Evolutionary conservation across 768 basidiomycete genomes (phyloP).

Genomic region (Trametes meyenii): DNA sequence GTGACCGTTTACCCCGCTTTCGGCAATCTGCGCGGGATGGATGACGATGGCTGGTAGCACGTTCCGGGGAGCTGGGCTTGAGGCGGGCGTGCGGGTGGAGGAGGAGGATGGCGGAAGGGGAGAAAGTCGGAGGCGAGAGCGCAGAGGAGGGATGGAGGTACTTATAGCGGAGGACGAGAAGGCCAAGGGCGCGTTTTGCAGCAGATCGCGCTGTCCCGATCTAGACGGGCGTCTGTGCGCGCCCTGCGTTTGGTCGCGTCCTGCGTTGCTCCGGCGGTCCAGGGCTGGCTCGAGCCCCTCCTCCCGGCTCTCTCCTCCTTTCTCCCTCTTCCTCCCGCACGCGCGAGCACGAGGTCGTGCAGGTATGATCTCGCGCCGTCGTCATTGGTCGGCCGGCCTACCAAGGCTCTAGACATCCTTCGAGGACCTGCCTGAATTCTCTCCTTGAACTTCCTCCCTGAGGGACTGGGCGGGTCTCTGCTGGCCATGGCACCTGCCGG

Average conservation of each 20-base stretch:
- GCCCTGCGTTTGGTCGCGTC: not conserved
- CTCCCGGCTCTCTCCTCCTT: slow-evolving; percentile 6
- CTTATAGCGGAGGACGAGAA: not conserved
- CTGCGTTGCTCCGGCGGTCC: slow-evolving; percentile 4
- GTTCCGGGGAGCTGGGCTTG: not conserved
- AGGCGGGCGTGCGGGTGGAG: not conserved
- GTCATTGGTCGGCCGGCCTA: not conserved
- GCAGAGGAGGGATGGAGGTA: not conserved
- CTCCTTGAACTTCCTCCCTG: no score
- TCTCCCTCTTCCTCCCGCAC: not conserved
- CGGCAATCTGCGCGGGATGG: slow-evolving; percentile 17
- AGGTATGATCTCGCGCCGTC: not conserved
- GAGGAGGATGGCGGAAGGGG: not conserved
- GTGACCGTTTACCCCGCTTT: slow-evolving; percentile 23
- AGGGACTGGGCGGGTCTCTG: no score
- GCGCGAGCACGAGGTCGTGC: not conserved
- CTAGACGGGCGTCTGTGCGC: slow-evolving; percentile 6
- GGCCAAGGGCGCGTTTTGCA: not conserved
- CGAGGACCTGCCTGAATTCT: no score
- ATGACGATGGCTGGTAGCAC: slow-evolving; percentile 4
- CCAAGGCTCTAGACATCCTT: no score
- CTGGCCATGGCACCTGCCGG: no score
- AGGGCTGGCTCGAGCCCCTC: slow-evolving; percentile 11
- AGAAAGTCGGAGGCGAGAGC: not conserved
- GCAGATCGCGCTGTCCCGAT: not conserved